Evolutionary conservation across 495 filamentous ascomycete species (phyloP).

Genomic region (Acidomyces sp.): DNA sequence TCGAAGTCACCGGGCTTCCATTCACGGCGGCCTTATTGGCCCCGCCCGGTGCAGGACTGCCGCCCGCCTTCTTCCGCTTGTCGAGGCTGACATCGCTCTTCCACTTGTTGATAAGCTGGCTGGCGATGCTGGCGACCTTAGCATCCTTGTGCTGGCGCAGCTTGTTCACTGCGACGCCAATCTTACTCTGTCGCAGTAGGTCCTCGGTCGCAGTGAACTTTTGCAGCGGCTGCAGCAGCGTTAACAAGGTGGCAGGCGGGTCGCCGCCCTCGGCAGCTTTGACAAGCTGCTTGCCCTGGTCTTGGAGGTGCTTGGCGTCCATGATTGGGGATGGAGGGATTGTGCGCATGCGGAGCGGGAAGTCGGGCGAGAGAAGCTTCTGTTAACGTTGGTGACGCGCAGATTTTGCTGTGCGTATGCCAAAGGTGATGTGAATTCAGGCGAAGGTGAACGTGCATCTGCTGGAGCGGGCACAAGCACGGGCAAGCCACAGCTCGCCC

Average conservation of each 20-base stretch:
- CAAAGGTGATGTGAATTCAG: too few species aligned
- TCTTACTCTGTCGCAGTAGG: slow-evolving; percentile 71
- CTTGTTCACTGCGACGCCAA: slow-evolving; percentile 79
- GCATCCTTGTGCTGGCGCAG: slow-evolving; percentile 61
- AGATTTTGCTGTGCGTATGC: too few species aligned
- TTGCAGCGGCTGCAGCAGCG: slow-evolving; percentile 63
- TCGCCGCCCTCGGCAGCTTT: slow-evolving; percentile 64
- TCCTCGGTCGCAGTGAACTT: slow-evolving; percentile 79
- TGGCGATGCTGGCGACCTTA: slow-evolving; percentile 58
- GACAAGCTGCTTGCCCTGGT: slow-evolving; percentile 55
- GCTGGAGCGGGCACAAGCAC: too few species aligned
- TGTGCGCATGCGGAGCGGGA: background rate
- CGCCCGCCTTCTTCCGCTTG: slow-evolving; percentile 28
- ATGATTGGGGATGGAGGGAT: slow-evolving; percentile 32
- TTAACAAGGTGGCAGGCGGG: slow-evolving; percentile 47
- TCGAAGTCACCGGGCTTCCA: slow-evolving; percentile 31
- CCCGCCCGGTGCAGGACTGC: slow-evolving; percentile 32
- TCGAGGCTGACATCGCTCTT: slow-evolving; percentile 47
- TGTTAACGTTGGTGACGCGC: too few species aligned
- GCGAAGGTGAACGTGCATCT: too few species aligned
- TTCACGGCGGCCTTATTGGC: slow-evolving; percentile 21
- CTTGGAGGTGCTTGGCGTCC: slow-evolving; percentile 69
- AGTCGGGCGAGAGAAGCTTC: background rate
- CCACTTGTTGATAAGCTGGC: slow-evolving; percentile 80
- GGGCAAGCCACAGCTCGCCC: too few species aligned